Base-by-base conservation (phyloP, 2,329 filamentous ascomycete genomes). In the Diaporthe ilicicola region DNA sequence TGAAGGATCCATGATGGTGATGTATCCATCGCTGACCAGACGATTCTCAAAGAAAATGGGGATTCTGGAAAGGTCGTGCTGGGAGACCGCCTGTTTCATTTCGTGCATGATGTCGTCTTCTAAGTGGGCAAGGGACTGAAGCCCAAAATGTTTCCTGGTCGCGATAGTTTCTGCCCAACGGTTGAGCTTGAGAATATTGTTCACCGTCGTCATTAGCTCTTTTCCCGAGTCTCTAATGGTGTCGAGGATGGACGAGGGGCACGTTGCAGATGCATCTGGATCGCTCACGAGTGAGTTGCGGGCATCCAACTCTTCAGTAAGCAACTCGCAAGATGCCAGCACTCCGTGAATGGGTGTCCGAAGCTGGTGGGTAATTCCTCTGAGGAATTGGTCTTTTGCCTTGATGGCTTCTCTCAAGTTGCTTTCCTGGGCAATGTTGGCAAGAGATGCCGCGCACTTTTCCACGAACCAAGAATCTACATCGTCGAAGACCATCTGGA, bases 301-400 rank as follows among this genome's bases (percentile, higher is more conserved):
- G 4, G 74, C 73, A 34, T 76, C 78, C 0, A 84, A 70, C 46
- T 85, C 84, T 68, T 85, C 84, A 0, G 79, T 79, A 1, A 85
- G 75, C 0, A 86, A 74, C 19, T 86, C 78, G 1, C 75, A 75
- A 1, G 77, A 78, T 1, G 78, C 79, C 0, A 86, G 77, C 2
- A 86, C 84, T 0, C 84, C 84, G 42, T 86, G 84, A 5, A 86
- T 84, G 0, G 84, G 84, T 0, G 84, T 86, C 46, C 84, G 79
- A 0, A 86, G 80, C 44, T 85, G 82, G 66, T 86, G 84, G 0
- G 83, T 84, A 10, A 86, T 80, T 0, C 83, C 82, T 4, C 84
- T 78, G 0, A 86, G 75, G 68, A 86, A 86, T 3, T 75, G 79
- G 1, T 85, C 83, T 66, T 85, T 85, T 0, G 82, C 82, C 15